These are phyloP conservation scores for Priceomyces melissophilus DNA, from an alignment of 805 yeast species.

Conservation along the genomic window DNA sequence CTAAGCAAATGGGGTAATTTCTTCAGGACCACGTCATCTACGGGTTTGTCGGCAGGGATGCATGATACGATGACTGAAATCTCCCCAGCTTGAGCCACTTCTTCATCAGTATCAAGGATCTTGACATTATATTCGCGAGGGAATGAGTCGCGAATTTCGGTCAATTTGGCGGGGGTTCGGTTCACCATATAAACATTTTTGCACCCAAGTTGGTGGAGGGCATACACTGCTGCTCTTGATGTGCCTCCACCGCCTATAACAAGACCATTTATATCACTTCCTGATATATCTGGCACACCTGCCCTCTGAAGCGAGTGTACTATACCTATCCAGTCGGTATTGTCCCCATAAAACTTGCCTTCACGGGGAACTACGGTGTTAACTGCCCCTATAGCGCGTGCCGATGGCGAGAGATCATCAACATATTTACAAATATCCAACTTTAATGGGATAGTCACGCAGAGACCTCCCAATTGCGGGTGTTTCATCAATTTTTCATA, in stretches of 20 bases:
- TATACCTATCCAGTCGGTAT: conserved; percentile 96
- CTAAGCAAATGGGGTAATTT: conserved; percentile 47
- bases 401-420: conserved; percentile 69
- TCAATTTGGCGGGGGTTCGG: conserved; percentile 68
- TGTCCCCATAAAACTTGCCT: conserved; percentile 67
- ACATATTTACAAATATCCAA: conserved; percentile 69
- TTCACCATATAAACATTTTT: conserved; percentile 71
- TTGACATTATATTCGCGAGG: conserved; percentile 57
- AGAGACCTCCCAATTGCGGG: conserved; percentile 79
- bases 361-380: conserved; percentile 65
- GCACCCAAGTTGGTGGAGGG: conserved; percentile 78
- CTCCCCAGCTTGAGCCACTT: conserved; percentile 41
- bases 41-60: conserved; percentile 76
- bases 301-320: conserved; percentile 57
- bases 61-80: conserved; percentile 70
- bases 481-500: conserved; percentile 47
- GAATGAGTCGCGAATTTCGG: conserved; percentile 57
- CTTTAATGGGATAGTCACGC: conserved; percentile 92
- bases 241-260: conserved; percentile 98
- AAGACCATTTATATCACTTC: conserved; percentile 45
- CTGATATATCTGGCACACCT: conserved; percentile 52
- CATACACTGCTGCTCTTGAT: conserved; percentile 89
- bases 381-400: conserved; percentile 84
- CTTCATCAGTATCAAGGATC: conserved; percentile 48
- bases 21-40: conserved; percentile 49